Conservation (phyloP, 805 yeast species). For the Vanderwaltozyma yarrowii region DNA sequence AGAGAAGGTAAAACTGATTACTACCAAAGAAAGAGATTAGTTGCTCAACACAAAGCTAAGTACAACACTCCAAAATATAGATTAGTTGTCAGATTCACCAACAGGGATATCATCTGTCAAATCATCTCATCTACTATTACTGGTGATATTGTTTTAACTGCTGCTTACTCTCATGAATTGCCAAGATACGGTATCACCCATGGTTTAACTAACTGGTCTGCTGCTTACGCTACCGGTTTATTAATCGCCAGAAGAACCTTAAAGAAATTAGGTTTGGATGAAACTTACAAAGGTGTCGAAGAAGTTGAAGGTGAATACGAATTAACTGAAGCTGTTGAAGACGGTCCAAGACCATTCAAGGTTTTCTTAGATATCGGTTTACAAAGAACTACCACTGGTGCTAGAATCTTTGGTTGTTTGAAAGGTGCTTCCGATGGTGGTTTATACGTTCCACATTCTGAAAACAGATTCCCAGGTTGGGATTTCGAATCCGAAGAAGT, state of each 20-base stretch:
- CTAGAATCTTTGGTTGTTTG: constrained; percentile 97
- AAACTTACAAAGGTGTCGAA: constrained; percentile 97
- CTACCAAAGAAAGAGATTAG: constrained; percentile 99
- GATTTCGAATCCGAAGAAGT: constrained; percentile 97
- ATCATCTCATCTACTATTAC: constrained; percentile 92
- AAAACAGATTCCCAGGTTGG: constrained; percentile 99
- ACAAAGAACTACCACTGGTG: constrained; percentile 99
- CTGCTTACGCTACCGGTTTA: constrained; percentile 98
- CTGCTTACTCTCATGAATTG: constrained; percentile 98
- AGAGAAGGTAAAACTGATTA: constrained; percentile 99
- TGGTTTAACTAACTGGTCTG: constrained; percentile 99
- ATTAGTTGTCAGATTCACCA: constrained; percentile 98
- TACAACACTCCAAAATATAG: constrained; percentile 99
- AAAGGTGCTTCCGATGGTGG: constrained; percentile 99
- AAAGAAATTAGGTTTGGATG: constrained; percentile 95
- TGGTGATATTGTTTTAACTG: constrained; percentile 91
- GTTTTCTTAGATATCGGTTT: constrained; percentile 98
- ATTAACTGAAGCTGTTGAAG: constrained; percentile 98
- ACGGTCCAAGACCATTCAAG: constrained; percentile 99
- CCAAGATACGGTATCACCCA: constrained; percentile 95
- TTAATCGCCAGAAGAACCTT: constrained; percentile 98
- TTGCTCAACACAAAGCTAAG: constrained; percentile 99
- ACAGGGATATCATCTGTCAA: constrained; percentile 98
- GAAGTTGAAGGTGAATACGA: constrained; percentile 99
- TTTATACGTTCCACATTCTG: constrained; percentile 96